Evolutionary conservation across 2,329 filamentous ascomycete species (phyloP).

Genomic region (Penicillium sp.): DNA sequence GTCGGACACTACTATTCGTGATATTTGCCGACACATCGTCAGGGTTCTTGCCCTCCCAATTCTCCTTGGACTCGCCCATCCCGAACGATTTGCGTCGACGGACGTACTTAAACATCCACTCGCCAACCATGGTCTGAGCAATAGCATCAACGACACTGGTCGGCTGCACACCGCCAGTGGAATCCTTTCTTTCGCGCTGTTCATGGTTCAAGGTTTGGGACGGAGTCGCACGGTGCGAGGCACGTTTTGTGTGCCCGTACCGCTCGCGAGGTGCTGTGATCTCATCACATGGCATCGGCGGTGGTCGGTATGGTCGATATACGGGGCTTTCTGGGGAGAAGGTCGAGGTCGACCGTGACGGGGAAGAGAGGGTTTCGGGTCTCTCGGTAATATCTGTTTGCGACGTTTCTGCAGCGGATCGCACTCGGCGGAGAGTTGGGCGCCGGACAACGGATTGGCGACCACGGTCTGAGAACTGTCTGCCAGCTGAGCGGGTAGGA

Average conservation of each 20-base stretch:
- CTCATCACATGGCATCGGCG: constrained; percentile 64
- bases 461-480: constrained; percentile 48
- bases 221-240: constrained; percentile 18
- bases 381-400: constrained; percentile 42
- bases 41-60: constrained; percentile 49
- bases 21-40: constrained; percentile 64
- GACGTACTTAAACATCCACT: constrained; percentile 50
- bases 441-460: constrained; percentile 51
- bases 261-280: constrained; percentile 47
- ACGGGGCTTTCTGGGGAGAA: constrained; percentile 59
- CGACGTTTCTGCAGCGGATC: constrained; percentile 68
- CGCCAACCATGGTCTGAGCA: constrained; percentile 94
- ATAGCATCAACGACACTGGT: constrained; percentile 89
- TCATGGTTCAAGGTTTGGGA: constrained; percentile 27
- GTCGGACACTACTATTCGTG: constrained; percentile 57
- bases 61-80: constrained; percentile 45
- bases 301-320: constrained; percentile 40
- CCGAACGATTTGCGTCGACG: constrained; percentile 73
- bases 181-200: constrained; percentile 34
- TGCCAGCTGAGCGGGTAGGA: constrained; percentile 56
- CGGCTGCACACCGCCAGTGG: constrained; percentile 53
- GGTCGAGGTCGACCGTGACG: constrained; percentile 56
- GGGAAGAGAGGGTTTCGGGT: constrained; percentile 41
- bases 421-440: constrained; percentile 64
- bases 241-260: constrained; percentile 19